Conservation (phyloP, 371 early-diverging fungal genomes). For the Thermomucor indicae-seudaticae region DNA sequence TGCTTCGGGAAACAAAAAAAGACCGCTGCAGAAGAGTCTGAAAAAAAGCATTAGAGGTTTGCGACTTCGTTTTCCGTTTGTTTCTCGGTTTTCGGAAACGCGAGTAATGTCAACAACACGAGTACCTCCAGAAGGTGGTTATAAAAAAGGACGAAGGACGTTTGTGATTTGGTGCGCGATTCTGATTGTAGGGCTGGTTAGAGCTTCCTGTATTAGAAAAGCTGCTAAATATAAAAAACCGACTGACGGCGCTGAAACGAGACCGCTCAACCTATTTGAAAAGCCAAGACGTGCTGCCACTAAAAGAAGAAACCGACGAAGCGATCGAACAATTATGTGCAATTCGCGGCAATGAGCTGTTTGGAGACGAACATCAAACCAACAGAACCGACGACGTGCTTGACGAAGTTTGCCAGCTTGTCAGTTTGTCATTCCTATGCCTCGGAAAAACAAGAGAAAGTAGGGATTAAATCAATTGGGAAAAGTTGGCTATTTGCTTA, state of each 20-base stretch:
- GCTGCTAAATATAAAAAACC: slow-evolving; percentile 61
- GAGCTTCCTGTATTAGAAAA: slow-evolving; percentile 62
- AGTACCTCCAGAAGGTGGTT: slow-evolving; percentile 5
- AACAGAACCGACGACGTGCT: slow-evolving; percentile 71
- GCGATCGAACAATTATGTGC: slow-evolving; percentile 25
- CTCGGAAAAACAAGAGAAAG: slow-evolving; percentile 75
- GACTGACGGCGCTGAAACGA: slow-evolving; percentile 65
- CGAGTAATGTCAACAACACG: not conserved
- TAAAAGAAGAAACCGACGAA: slow-evolving; percentile 43
- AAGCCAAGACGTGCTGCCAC: slow-evolving; percentile 52
- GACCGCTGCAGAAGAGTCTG: too few relatives aligned
- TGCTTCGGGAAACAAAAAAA: too few relatives aligned
- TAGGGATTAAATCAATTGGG: slow-evolving; percentile 4
- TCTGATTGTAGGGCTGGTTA: not conserved
- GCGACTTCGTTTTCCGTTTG: not conserved
- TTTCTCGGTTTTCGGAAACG: not conserved
- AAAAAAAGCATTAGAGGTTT: not conserved
- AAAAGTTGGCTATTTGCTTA: not conserved
- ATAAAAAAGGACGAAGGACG: not conserved
- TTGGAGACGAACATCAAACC: slow-evolving; percentile 21
- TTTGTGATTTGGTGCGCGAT: not conserved
- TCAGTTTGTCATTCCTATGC: slow-evolving; percentile 74
- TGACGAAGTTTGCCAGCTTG: slow-evolving; percentile 73
- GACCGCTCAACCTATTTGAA: slow-evolving; percentile 66
- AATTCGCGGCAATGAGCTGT: slow-evolving; percentile 19